Evolutionary conservation across 1,284 basidiomycete species (phyloP).

Genomic region (Rhodofomes roseus): DNA sequence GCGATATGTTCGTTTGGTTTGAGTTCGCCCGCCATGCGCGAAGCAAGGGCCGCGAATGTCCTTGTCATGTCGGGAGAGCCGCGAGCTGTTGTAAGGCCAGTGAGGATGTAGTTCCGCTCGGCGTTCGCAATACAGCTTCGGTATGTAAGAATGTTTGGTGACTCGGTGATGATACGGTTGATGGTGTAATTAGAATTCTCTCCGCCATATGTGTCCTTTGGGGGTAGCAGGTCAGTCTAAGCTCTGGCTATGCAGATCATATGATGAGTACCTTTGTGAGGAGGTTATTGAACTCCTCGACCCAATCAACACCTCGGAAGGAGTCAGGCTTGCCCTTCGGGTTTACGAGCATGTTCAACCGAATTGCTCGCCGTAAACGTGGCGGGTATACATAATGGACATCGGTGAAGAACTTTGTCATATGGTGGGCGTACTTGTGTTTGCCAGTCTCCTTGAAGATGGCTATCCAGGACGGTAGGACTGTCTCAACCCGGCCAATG

Average conservation of each 20-base stretch:
- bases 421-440: conserved; percentile 32
- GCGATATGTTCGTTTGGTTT: no score
- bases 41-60: not conserved
- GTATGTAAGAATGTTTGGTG: not conserved
- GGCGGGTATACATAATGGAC: conserved; percentile 29
- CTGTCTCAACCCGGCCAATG: conserved; percentile 30
- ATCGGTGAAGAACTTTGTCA: conserved; percentile 21
- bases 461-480: conserved; percentile 27
- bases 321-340: conserved; percentile 17
- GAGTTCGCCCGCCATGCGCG: no score
- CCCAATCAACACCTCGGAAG: conserved; percentile 25
- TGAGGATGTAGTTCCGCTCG: not conserved
- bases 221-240: not conserved
- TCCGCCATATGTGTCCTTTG: not conserved
- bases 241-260: no score
- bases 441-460: conserved; percentile 31
- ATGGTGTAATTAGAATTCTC: not conserved
- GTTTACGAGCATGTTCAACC: conserved; percentile 24
- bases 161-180: not conserved
- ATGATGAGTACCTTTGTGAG: conserved; percentile 15
- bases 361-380: conserved; percentile 22
- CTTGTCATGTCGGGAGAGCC: not conserved
- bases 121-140: not conserved
- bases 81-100: not conserved
- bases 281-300: conserved; percentile 21